Percentiles rank a stretch among this genome's conserved stretches.
Evolutionary conservation across 441 rosid species (phyloP).

Genomic region (Codiaeum variegatum): DNA sequence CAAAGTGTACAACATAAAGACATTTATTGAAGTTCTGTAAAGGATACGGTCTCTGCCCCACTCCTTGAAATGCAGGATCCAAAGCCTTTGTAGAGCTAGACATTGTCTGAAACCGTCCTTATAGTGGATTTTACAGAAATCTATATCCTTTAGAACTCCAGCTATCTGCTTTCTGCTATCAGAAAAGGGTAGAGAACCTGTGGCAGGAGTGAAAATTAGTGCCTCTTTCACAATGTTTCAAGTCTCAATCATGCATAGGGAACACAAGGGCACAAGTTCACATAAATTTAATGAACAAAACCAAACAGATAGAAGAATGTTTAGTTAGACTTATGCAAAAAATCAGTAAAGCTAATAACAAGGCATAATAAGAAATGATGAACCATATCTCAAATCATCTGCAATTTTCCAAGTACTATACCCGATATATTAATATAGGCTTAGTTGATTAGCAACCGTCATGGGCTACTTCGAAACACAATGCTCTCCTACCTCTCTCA

Average conservation of each 20-base stretch:
- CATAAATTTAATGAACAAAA: not conserved
- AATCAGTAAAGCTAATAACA: not conserved
- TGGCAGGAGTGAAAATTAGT: conserved; percentile 20
- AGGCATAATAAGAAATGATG: not conserved
- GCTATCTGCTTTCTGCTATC: conserved; percentile 23
- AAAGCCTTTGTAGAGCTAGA: conserved; percentile 67
- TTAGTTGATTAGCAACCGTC: not conserved
- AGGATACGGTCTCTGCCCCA: conserved; percentile 94
- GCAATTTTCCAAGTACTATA: not conserved
- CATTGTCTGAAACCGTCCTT: conserved; percentile 43
- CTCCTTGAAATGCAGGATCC: conserved; percentile 98
- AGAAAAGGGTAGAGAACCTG: conserved; percentile 23
- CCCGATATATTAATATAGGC: not conserved
- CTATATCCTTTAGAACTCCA: conserved; percentile 18
- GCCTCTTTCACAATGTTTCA: not conserved
- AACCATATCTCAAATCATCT: not conserved
- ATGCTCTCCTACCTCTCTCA: not conserved
- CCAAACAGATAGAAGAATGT: not conserved
- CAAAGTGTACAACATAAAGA: conserved; percentile 1
- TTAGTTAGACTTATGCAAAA: not conserved
- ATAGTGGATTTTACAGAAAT: conserved; percentile 18
- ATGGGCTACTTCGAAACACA: not conserved
- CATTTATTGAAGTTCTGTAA: conserved; percentile 7
- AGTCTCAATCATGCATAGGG: conserved; percentile 6
- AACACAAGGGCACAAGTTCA: conserved; percentile 1